Base-by-base conservation (phyloP, 2,329 filamentous ascomycete species). In the Fusarium fujikuroi region DNA sequence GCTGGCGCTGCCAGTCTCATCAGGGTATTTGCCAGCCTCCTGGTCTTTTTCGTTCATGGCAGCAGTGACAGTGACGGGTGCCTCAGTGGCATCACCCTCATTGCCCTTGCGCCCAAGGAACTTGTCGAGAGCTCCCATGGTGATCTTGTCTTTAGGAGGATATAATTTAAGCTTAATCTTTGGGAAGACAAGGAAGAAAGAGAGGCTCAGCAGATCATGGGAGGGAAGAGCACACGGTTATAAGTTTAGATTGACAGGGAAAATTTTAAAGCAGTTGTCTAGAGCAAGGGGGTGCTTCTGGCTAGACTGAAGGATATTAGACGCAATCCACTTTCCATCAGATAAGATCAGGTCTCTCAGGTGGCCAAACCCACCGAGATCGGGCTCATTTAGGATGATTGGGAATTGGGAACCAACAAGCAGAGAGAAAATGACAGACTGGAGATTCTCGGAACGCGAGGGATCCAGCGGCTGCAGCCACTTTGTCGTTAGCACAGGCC, bases 291-390 rank as follows among this genome's bases (percentile, higher is more conserved):
- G 52, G 61, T 69, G 34, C 28, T 21, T 68, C 42, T 39, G 21
- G 9, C 65, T 69, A 69, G 66, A 53, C 49, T 65, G 66, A 47
- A 37, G 47, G 42, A 47, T 60, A 53, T 52, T 40, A 54, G 60
- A 59, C 60, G 60, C 63, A 74, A 72, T 40, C 63, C 49, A 67
- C 63, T 47, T 14, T 68, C 70, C 73, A 75, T 75, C 73, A 60
- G 73, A 75, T 75, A 75, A 75, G 73, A 75, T 75, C 64, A 66
- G 70, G 56, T 65, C 32, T 34, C 58, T 39, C 64, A 43, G 66
- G 61, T 63, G 66, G 66, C 58, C 50, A 66, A 52, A 63, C 46
- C 59, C 56, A 62, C 73, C 72, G 69, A 71, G 44, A 59, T 75
- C 73, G 73, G 73, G 72, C 53, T 63, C 47, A 25, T 64, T 39